Conservation (phyloP, 2,329 filamentous ascomycete genomes). For the Phialophora expanda region DNA sequence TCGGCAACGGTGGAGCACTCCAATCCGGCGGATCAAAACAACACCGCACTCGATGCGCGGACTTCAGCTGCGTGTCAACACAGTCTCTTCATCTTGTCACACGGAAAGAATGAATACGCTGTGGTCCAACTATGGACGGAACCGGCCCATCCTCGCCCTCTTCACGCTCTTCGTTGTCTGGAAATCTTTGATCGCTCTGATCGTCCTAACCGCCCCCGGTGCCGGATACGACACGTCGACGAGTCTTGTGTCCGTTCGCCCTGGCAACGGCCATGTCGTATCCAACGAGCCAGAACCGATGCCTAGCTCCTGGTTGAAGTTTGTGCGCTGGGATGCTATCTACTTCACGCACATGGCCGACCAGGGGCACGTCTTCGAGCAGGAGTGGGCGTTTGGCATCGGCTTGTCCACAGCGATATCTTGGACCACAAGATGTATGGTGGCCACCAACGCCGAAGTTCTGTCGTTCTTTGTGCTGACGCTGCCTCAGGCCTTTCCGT, state of each 20-base stretch:
- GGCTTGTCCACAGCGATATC: slow-evolving; percentile 46
- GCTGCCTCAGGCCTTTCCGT: slow-evolving; percentile 6
- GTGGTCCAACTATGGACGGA: slow-evolving; percentile 8
- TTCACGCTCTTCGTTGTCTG: slow-evolving; percentile 55
- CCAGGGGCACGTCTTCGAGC: slow-evolving; percentile 64
- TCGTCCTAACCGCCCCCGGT: slow-evolving; percentile 59
- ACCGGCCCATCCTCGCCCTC: slow-evolving; percentile 22
- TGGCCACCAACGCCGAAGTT: neutral
- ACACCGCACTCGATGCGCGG: too few relatives aligned
- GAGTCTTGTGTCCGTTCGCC: slow-evolving; percentile 51
- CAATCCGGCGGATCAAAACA: neutral
- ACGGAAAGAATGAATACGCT: slow-evolving; percentile 10
- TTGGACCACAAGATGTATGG: slow-evolving; percentile 36
- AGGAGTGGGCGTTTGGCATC: slow-evolving; percentile 71
- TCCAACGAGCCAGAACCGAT: slow-evolving; percentile 28
- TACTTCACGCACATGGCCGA: slow-evolving; percentile 63
- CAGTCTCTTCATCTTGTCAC: neutral
- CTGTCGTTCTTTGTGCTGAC: slow-evolving; percentile 6
- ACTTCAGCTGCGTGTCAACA: neutral
- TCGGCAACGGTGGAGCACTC: neutral
- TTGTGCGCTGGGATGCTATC: slow-evolving; percentile 67
- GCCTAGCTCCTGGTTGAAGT: slow-evolving; percentile 47
- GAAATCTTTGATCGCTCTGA: slow-evolving; percentile 60
- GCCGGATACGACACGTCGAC: slow-evolving; percentile 69
- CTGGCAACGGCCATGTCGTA: neutral